phyloP scores from a whole-genome alignment of 2,329 filamentous ascomycete species.

The Venturia nashicola region DNA sequence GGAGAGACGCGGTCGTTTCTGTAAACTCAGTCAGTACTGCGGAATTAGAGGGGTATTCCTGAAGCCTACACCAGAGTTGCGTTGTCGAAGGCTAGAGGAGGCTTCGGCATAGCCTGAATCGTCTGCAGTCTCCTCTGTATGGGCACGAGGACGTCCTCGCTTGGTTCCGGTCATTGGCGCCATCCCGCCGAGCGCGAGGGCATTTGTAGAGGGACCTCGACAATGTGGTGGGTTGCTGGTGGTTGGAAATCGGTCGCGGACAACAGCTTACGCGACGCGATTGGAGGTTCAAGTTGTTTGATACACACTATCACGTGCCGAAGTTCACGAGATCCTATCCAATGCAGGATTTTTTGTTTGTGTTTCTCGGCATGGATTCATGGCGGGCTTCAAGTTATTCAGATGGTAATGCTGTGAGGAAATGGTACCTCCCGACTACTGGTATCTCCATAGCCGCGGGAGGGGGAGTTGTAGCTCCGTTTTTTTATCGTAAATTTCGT shows the following conservation, averaged over 20 bases:
- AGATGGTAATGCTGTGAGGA: too few relatives aligned
- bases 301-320: neutral
- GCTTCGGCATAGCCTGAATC: neutral
- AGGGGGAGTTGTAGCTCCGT: too few relatives aligned
- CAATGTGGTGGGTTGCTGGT: neutral
- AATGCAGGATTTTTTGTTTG: too few relatives aligned
- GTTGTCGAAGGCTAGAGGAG: constrained; percentile 1
- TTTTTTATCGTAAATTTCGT: too few relatives aligned
- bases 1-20: neutral
- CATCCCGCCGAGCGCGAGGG: neutral
- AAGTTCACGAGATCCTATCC: too few relatives aligned
- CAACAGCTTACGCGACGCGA: neutral
- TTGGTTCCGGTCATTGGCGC: constrained; percentile 1
- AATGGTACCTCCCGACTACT: too few relatives aligned
- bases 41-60: neutral
- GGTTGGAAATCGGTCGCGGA: neutral
- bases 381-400: too few relatives aligned
- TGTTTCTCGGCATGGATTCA: too few relatives aligned
- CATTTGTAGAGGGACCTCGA: neutral
- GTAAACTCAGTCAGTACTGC: neutral
- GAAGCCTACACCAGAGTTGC: neutral
- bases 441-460: too few relatives aligned
- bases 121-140: neutral
- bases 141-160: neutral
- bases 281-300: neutral